phyloP scores from a whole-genome alignment of 139 green algal genomes.

The Chlamydomonas applanata region DNA sequence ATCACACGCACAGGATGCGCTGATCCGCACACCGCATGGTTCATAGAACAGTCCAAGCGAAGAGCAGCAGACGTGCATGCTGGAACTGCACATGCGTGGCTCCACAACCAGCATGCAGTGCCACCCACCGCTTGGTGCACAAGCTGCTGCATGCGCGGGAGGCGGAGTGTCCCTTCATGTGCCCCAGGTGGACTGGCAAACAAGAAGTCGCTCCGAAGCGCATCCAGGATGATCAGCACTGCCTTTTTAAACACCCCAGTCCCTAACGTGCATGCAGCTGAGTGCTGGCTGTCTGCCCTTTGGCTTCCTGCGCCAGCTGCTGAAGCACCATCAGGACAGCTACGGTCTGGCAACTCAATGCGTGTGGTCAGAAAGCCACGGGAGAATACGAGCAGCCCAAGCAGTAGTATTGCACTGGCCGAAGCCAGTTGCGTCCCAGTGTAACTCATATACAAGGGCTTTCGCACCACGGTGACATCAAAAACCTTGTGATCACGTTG shows the following conservation, averaged over 20 bases:
- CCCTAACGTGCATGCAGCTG: slow-evolving; percentile 8
- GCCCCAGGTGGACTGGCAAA: background rate
- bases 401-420: background rate
- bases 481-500: too few species aligned
- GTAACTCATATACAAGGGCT: background rate
- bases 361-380: slow-evolving; percentile 81
- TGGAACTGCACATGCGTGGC: too few species aligned
- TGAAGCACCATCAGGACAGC: background rate
- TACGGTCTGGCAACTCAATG: slow-evolving; percentile 62
- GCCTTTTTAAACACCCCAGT: slow-evolving; percentile 36
- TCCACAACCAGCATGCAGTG: background rate
- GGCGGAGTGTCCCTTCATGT: background rate
- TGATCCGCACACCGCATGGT: too few species aligned
- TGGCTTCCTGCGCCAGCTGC: background rate
- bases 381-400: slow-evolving; percentile 58
- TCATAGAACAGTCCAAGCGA: too few species aligned
- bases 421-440: background rate
- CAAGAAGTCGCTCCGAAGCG: slow-evolving; percentile 71
- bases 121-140: slow-evolving; percentile 25
- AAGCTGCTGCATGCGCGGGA: slow-evolving; percentile 25
- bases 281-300: background rate
- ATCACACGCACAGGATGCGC: too few species aligned
- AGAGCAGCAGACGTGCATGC: background rate
- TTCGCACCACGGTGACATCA: too few species aligned
- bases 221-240: slow-evolving; percentile 80